Evolutionary conservation across 495 filamentous ascomycete species (phyloP), one percentile per base, ranked within the genome.

Genomic region (Aspergillus sparsus): DNA sequence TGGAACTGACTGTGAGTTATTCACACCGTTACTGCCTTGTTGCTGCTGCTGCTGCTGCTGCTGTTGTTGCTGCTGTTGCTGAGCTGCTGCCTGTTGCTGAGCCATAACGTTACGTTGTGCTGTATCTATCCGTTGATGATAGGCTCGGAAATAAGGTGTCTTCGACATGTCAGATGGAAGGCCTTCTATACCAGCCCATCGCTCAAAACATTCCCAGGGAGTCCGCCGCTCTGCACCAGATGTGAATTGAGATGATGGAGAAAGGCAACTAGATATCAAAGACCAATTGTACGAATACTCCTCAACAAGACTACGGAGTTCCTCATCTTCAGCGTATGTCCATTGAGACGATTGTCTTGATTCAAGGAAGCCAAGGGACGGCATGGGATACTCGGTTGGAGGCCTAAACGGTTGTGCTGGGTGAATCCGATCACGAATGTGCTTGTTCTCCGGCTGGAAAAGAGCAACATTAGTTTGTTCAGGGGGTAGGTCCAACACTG

Each of bases 221-320:
- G 95, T 98, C 51, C 94, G 83, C 55, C 94, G 85, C 67, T 97
- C 95, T 10, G 91, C 85, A 12, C 89, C 89, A 49, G 93, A 92
- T 21, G 87, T 84, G 67, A 88, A 95, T 34, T 83, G 63, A 5
- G 90, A 94, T 49, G 84, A 82, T n/a, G 85, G 81, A 0, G 85
- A 82, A 42, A 97, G 76, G 60, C 91, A 87, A 61, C 81, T 87
- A 6, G 91, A 89, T 49, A 98, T 95, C 7, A 98, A 78, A 10
- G 92, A 91, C 94, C 94, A 98, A 68, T 98, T 98, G 73, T 97
- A 97, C 0, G 91, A 89, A 67, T 93, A 96, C 57, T 97, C 92
- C 64, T 91, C 88, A 12, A 96, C 93, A 44, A 96, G 76, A 21
- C 80, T 80, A 52, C 90, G 89, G 18, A 98, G 79, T 68, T 92